These are phyloP conservation scores for Galium porrigens DNA, from an alignment of 305 asterid genomes.

Conservation along the genomic window DNA sequence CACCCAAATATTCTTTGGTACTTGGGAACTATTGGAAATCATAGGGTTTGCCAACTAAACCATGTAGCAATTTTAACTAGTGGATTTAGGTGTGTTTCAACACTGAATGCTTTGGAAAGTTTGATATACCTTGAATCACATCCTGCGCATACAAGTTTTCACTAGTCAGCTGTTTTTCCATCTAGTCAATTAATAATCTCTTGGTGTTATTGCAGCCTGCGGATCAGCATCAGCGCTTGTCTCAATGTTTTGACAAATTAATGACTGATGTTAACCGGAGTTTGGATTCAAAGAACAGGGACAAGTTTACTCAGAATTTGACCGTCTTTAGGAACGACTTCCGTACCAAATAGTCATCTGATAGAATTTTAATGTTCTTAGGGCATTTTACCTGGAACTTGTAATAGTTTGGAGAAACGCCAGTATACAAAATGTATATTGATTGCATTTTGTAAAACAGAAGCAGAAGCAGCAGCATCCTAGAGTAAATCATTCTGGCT, in stretches of 20 bases:
- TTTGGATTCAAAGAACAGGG: conserved; percentile 87
- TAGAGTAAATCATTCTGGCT: not conserved
- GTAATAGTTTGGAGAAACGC: not conserved
- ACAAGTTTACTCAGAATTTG: conserved; percentile 80
- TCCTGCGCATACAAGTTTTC: not conserved
- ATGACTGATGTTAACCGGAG: conserved; percentile 65
- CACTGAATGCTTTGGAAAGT: not conserved
- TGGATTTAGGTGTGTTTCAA: not conserved
- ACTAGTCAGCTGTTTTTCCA: not conserved
- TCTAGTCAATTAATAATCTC: conserved; percentile 9
- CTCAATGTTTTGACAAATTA: conserved; percentile 65
- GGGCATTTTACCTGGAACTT: not conserved
- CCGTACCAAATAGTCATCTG: conserved; percentile 47
- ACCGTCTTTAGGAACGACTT: conserved; percentile 67
- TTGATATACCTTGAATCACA: not conserved
- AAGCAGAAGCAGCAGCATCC: not conserved
- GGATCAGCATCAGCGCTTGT: conserved; percentile 78
- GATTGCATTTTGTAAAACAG: conserved; percentile 2
- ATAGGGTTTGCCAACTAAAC: not conserved
- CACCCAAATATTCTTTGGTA: not conserved
- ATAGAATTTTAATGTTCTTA: not conserved
- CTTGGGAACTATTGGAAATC: not conserved
- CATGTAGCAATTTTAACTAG: too few relatives aligned
- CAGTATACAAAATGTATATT: not conserved
- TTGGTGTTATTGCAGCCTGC: conserved; percentile 42